Evolutionary conservation across 2,329 filamentous ascomycete genomes (phyloP).

Genomic region (Elsinoe perseae): DNA sequence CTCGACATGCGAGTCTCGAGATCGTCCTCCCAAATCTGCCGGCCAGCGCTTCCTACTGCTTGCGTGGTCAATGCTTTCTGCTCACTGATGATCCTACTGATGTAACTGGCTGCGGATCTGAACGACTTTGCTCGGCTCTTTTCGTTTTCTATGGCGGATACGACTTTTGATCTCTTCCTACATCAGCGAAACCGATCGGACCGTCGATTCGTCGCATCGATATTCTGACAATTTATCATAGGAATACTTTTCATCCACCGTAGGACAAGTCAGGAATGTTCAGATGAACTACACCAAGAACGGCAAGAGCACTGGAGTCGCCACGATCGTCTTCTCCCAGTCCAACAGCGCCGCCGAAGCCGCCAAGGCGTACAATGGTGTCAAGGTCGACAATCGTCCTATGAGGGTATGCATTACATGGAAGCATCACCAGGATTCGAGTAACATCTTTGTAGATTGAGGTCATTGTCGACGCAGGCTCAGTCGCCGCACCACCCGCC

Average conservation of each 20-base stretch:
- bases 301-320: slow-evolving; percentile 84
- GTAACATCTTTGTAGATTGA: slow-evolving; percentile 57
- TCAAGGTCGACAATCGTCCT: slow-evolving; percentile 79
- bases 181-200: background rate
- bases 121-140: slow-evolving; percentile 3
- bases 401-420: slow-evolving; percentile 65
- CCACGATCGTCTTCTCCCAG: slow-evolving; percentile 78
- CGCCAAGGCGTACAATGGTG: slow-evolving; percentile 73
- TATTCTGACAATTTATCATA: slow-evolving; percentile 44
- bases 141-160: slow-evolving; percentile 16
- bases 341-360: slow-evolving; percentile 77
- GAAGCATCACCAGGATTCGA: background rate
- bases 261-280: slow-evolving; percentile 85
- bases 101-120: slow-evolving; percentile 12
- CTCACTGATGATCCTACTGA: slow-evolving; percentile 17
- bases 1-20: too few species aligned
- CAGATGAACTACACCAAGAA: slow-evolving; percentile 89
- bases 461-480: slow-evolving; percentile 72
- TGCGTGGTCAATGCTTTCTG: slow-evolving; percentile 18
- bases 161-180: background rate
- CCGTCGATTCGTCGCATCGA: background rate
- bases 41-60: too few species aligned
- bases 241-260: slow-evolving; percentile 89
- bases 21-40: too few species aligned
- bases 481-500: slow-evolving; percentile 58